phyloP scores from a whole-genome alignment of 2,329 filamentous ascomycete species.

The Pestalotiopsis sp. region DNA sequence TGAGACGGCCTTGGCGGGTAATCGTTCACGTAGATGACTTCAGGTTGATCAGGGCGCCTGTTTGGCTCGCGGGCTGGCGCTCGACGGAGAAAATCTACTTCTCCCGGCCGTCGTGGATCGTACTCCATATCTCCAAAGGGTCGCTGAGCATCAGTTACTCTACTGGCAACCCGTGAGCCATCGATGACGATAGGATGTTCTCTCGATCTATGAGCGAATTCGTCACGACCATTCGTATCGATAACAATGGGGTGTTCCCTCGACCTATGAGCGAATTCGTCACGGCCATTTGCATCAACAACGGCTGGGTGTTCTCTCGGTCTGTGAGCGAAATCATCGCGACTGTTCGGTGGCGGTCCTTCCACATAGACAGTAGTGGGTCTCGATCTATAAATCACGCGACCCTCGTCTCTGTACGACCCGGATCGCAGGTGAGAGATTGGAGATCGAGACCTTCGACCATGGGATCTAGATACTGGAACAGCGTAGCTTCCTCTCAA shows the following conservation, averaged over 20 bases:
- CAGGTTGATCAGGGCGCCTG: slow-evolving; percentile 18
- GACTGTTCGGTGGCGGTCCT: not conserved
- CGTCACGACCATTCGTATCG: slow-evolving; percentile 6
- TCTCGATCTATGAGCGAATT: slow-evolving; percentile 14
- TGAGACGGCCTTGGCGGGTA: slow-evolving; percentile 8
- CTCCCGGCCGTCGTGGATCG: slow-evolving; percentile 17
- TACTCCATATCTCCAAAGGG: slow-evolving; percentile 20
- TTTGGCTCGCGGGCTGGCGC: slow-evolving; percentile 17
- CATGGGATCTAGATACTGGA: slow-evolving; percentile 15
- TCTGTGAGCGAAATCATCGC: not conserved
- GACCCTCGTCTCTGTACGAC: slow-evolving; percentile 7
- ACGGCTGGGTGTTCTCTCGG: not conserved
- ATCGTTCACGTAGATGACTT: slow-evolving; percentile 26
- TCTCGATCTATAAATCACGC: not conserved
- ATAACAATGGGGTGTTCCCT: slow-evolving; percentile 26
- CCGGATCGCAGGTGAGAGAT: slow-evolving; percentile 5
- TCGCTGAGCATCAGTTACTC: not conserved
- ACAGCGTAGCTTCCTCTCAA: slow-evolving; percentile 4
- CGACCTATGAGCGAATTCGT: slow-evolving; percentile 22
- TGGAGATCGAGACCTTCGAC: slow-evolving; percentile 2
- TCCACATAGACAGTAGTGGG: not conserved
- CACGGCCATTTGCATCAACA: slow-evolving; percentile 4
- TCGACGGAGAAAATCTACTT: slow-evolving; percentile 17
- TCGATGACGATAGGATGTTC: slow-evolving; percentile 15
- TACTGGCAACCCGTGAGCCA: not conserved